Evolutionary conservation across 1,284 basidiomycete species (phyloP).

Genomic region (Rhodotorula sp.): DNA sequence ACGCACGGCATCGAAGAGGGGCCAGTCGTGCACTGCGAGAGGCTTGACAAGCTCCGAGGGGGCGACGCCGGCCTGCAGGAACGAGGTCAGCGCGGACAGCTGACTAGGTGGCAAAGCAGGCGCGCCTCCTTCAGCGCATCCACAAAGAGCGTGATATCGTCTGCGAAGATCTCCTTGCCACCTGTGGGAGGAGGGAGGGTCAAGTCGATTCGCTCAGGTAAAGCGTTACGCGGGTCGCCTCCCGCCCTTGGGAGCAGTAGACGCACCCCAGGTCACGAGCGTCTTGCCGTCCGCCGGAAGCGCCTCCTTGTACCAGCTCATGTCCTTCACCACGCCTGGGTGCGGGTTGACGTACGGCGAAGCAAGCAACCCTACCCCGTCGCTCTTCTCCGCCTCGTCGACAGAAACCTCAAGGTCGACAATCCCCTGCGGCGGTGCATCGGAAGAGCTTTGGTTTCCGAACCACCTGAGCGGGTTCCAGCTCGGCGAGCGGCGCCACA

Average conservation of each 20-base stretch:
- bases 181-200: background rate
- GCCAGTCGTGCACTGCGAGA: conserved; percentile 31
- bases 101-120: background rate
- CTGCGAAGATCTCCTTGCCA: conserved; percentile 28
- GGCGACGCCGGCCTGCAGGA: conserved; percentile 16
- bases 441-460: background rate
- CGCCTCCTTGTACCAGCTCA: conserved; percentile 21
- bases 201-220: no score
- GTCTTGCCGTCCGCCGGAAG: conserved; percentile 17
- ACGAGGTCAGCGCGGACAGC: background rate
- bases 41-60: conserved; percentile 18
- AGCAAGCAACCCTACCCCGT: conserved; percentile 11
- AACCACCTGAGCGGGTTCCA: conserved; percentile 22
- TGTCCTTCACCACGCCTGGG: conserved; percentile 10
- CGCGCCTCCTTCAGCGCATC: background rate
- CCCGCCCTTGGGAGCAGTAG: no score
- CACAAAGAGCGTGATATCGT: conserved; percentile 17
- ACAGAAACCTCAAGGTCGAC: background rate
- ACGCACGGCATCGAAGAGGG: conserved; percentile 27
- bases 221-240: no score
- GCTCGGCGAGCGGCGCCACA: background rate
- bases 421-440: background rate
- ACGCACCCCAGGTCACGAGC: conserved; percentile 24
- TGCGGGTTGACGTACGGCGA: conserved; percentile 31
- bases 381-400: background rate